Conservation (phyloP, 2,329 filamentous ascomycete genomes). For the Podosphaera aphanis region DNA sequence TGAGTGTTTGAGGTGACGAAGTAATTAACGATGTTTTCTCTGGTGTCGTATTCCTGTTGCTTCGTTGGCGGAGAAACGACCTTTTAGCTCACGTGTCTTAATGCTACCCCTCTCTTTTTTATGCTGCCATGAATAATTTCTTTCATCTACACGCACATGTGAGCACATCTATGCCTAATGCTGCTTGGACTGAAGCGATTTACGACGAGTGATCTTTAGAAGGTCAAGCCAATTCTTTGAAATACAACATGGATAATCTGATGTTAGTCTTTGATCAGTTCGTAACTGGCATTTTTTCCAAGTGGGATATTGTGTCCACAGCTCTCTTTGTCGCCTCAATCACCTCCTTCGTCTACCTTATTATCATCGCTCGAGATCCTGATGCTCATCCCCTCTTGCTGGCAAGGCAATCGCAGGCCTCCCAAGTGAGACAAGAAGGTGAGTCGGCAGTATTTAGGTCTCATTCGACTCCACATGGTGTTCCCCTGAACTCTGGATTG, state of each 20-base stretch:
- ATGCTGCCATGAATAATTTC: too few species aligned
- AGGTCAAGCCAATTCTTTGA: background rate
- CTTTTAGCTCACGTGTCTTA: too few species aligned
- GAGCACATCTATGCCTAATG: too few species aligned
- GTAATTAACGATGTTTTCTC: too few species aligned
- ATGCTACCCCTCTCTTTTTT: too few species aligned
- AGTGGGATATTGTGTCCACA: conserved; percentile 69
- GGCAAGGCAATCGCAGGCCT: conserved; percentile 57
- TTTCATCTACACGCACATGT: too few species aligned
- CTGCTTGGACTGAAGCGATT: too few species aligned
- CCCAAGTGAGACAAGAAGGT: conserved; percentile 57
- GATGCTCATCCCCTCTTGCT: conserved; percentile 85
- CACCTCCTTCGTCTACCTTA: conserved; percentile 43
- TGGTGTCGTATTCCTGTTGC: too few species aligned
- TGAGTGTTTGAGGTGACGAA: too few species aligned
- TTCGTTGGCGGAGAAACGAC: too few species aligned
- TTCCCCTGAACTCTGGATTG: conserved; percentile 52
- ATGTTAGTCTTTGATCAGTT: conserved; percentile 48
- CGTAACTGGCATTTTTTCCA: conserved; percentile 43
- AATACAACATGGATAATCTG: conserved; percentile 22
- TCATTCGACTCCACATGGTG: conserved; percentile 66
- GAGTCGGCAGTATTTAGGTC: conserved; percentile 73
- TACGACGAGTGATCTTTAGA: too few species aligned
- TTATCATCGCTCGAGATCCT: conserved; percentile 52
- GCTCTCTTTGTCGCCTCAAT: conserved; percentile 42